Percentiles rank a stretch among this genome's conserved stretches.
Evolutionary conservation across 129 eudicot species (phyloP).

Genomic region (Tanacetum coccineum): DNA sequence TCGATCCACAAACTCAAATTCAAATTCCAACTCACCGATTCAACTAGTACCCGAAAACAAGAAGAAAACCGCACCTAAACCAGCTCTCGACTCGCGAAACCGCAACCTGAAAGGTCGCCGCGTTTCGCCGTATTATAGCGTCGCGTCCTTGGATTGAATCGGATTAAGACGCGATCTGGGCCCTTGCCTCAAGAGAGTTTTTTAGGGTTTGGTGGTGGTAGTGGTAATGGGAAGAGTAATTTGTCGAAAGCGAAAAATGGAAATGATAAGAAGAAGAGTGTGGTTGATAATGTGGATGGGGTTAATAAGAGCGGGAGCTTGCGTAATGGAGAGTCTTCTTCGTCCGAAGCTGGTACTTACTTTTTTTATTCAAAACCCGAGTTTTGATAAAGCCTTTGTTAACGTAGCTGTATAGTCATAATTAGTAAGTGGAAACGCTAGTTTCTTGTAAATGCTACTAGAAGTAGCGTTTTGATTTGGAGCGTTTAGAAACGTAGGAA

Average conservation of each 20-base stretch:
- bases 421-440: too few relatives aligned
- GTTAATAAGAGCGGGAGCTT: slow-evolving; percentile 43
- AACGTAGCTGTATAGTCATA: too few relatives aligned
- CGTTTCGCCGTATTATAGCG: slow-evolving; percentile 77
- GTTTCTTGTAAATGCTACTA: too few relatives aligned
- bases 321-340: slow-evolving; percentile 57
- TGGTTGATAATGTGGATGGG: slow-evolving; percentile 5
- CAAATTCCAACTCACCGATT: slow-evolving; percentile 52
- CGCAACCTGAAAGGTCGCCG: slow-evolving; percentile 33
- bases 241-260: slow-evolving; percentile 41
- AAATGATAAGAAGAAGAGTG: slow-evolving; percentile 17
- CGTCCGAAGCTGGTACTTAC: slow-evolving; percentile 63
- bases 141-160: slow-evolving; percentile 91
- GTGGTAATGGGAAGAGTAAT: slow-evolving; percentile 40
- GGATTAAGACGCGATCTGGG: slow-evolving; percentile 98
- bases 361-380: neutral
- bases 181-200: slow-evolving; percentile 95
- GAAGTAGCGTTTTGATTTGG: too few relatives aligned
- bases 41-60: slow-evolving; percentile 43
- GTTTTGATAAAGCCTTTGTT: too few relatives aligned
- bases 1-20: slow-evolving; percentile 71
- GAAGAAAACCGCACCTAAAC: slow-evolving; percentile 35
- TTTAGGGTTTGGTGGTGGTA: slow-evolving; percentile 51
- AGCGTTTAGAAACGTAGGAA: neutral
- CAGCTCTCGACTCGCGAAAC: slow-evolving; percentile 3